Evolutionary conservation across 2,329 filamentous ascomycete species (phyloP), one percentile per base, ranked within the genome.

Genomic region (Neofusicoccum sp.): DNA sequence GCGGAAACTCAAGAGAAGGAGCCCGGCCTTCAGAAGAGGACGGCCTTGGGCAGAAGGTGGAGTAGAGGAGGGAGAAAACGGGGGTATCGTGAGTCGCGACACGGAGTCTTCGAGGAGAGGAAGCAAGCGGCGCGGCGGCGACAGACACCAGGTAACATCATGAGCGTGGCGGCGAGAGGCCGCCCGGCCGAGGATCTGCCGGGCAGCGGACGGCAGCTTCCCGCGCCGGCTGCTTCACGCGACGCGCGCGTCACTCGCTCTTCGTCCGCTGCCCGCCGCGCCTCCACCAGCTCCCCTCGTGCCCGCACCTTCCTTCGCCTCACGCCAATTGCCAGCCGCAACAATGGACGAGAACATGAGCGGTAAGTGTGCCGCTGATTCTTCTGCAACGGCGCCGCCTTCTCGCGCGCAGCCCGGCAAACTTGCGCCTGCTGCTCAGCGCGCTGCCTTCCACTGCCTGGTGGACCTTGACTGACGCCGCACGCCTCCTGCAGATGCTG

Each of bases 321-420:
- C 28, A 12, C 45, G 9, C 34, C 57, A 60, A 60, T 49, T 60
- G 57, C 34, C 24, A 51, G 3, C 14, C 28, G 48, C 47, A 34
- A 64, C 51, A 44, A 76, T 76, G 73, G 73, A 75, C 62, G 73
- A 75, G 34, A 69, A 63, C 12, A 76, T 76, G 73, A 74, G 69
- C 51, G 73, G 72, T 73, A 68, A 31, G 58, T 60, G 8, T 20
- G 30, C 51, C 26, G 38, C 20, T 20, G 16, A 11, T n/a, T 20
- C 41, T 7, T 16, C n/a, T 36, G 16, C 20, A 7, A 2, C 30
- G 11, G 38, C n/a, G 9, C 20, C 34, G 34, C n/a, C 11, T 9
- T 20, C 3, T 9, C 26, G 51, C 38, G 20, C 16, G 20, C 34
- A 20, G 9, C 20, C n/a, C 20, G 11, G 9, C 48, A 36, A 51